These are phyloP conservation scores for Daldinia loculata DNA, from an alignment of 495 filamentous ascomycete species.

Conservation along the genomic window DNA sequence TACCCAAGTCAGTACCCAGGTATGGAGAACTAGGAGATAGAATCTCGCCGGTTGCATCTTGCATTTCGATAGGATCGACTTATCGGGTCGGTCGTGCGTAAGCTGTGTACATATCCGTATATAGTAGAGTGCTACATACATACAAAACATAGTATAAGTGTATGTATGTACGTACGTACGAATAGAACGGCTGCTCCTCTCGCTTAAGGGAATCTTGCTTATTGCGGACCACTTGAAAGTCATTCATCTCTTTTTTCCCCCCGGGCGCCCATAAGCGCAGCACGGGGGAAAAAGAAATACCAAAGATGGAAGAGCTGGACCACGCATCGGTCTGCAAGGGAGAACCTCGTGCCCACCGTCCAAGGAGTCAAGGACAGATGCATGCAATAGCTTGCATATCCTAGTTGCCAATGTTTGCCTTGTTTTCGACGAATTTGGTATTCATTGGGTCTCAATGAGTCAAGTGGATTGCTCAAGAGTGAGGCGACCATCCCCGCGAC, in stretches of 20 bases:
- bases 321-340: slow-evolving; percentile 46
- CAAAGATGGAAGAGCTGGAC: slow-evolving; percentile 31
- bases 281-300: slow-evolving; percentile 23
- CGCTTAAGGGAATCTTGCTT: slow-evolving; percentile 26
- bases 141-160: not conserved
- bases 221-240: slow-evolving; percentile 29
- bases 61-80: slow-evolving; percentile 41
- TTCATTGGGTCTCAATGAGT: slow-evolving; percentile 43
- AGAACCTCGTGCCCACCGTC: slow-evolving; percentile 48
- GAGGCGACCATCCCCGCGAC: slow-evolving; percentile 41
- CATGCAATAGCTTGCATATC: slow-evolving; percentile 46
- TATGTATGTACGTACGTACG: not conserved
- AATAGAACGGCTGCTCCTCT: not conserved
- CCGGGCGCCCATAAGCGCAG: slow-evolving; percentile 10
- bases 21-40: slow-evolving; percentile 20
- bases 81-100: slow-evolving; percentile 32
- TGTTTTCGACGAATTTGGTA: slow-evolving; percentile 42
- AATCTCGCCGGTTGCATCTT: slow-evolving; percentile 39
- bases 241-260: slow-evolving; percentile 26
- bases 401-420: slow-evolving; percentile 45
- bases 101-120: slow-evolving; percentile 10
- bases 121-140: not conserved
- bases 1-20: not conserved
- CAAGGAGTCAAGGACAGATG: slow-evolving; percentile 38
- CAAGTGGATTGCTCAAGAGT: slow-evolving; percentile 47